These are phyloP conservation scores for Calonectria pseudoturangicola DNA, from an alignment of 2,329 filamentous ascomycete species.

Conservation along the genomic window DNA sequence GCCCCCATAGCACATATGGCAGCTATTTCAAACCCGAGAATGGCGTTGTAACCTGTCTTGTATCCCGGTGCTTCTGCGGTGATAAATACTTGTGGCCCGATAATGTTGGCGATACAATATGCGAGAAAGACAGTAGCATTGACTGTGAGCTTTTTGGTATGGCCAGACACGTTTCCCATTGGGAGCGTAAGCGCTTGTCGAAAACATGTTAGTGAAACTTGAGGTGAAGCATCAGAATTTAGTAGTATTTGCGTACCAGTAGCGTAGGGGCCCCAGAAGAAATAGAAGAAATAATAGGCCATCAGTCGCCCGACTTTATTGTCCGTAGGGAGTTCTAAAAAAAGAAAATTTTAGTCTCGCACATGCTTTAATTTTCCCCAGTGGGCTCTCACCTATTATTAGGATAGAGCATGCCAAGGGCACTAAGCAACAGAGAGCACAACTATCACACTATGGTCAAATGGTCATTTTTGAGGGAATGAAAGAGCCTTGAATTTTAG, in stretches of 20 bases:
- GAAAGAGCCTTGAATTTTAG: too few relatives aligned
- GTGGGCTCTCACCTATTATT: not conserved
- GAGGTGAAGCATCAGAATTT: not conserved
- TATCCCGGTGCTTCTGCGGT: conserved; percentile 69
- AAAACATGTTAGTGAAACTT: not conserved
- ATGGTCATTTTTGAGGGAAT: too few relatives aligned
- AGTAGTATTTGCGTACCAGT: not conserved
- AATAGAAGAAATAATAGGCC: not conserved
- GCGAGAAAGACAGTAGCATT: conserved; percentile 66
- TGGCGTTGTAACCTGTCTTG: conserved; percentile 40
- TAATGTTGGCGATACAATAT: conserved; percentile 67
- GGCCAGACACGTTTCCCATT: conserved; percentile 47
- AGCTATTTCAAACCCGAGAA: not conserved
- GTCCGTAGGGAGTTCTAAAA: not conserved
- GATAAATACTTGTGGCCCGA: conserved; percentile 54
- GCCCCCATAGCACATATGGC: not conserved
- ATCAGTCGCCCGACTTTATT: not conserved
- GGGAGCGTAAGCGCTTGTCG: not conserved
- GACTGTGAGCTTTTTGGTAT: conserved; percentile 59
- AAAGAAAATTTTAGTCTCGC: not conserved
- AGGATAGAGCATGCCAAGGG: not conserved
- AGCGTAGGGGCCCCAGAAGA: not conserved
- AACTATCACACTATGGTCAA: too few relatives aligned
- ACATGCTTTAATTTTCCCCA: not conserved
- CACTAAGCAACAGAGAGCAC: not conserved